A percentile compares a stretch with the other conserved stretches of the same genome.
These are phyloP conservation scores for Trichoderma virens DNA, from an alignment of 495 filamentous ascomycete genomes.

Conservation along the genomic window DNA sequence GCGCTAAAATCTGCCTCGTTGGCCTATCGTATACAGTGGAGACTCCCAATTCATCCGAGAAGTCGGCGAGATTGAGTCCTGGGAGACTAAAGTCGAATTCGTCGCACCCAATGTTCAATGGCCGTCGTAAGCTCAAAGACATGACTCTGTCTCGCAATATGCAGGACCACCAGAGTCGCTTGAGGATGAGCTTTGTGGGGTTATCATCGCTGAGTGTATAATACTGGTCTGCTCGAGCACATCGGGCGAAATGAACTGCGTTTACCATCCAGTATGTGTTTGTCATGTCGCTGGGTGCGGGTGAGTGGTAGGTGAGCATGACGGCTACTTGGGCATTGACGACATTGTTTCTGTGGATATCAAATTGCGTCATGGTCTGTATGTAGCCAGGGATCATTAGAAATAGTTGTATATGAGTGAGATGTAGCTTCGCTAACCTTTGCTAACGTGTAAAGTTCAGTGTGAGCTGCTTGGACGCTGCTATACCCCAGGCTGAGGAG, in stretches of 20 bases:
- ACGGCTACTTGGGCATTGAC: conserved; percentile 1
- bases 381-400: not conserved
- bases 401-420: no score
- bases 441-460: not conserved
- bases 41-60: not conserved
- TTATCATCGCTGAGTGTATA: not conserved
- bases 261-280: conserved; percentile 6
- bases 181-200: not conserved
- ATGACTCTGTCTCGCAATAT: not conserved
- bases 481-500: not conserved
- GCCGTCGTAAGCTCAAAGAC: not conserved
- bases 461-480: not conserved
- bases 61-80: not conserved
- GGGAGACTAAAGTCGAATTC: not conserved
- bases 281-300: not conserved
- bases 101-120: not conserved
- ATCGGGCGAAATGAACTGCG: not conserved
- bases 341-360: conserved; percentile 1
- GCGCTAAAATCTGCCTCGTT: not conserved
- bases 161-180: conserved; percentile 1
- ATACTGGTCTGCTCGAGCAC: not conserved
- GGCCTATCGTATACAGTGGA: not conserved
- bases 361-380: not conserved
- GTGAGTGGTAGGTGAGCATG: not conserved
- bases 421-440: not conserved